Percentiles rank a stretch among this genome's conserved stretches.
phyloP scores from a whole-genome alignment of 805 yeast species.

The Ogataea methylovora region DNA sequence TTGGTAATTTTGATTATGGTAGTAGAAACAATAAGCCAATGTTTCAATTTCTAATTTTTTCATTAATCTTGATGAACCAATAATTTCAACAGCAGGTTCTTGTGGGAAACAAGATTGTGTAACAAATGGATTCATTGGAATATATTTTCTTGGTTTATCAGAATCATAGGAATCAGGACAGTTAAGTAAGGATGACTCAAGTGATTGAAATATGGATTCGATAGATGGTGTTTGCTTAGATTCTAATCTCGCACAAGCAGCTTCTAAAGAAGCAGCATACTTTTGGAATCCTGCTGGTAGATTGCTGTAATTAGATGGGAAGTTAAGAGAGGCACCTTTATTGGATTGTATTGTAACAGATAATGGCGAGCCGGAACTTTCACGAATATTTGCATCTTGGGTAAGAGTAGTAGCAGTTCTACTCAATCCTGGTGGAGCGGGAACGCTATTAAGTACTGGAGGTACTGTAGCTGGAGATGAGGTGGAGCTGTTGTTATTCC shows the following conservation, averaged over 20 bases:
- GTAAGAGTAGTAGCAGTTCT: not conserved
- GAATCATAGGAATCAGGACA: slow-evolving; percentile 94
- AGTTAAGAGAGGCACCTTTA: slow-evolving; percentile 7
- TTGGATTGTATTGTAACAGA: slow-evolving; percentile 3
- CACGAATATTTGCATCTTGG: slow-evolving; percentile 4
- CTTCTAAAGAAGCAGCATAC: slow-evolving; percentile 20
- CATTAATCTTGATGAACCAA: slow-evolving; percentile 53
- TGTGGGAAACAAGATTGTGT: slow-evolving; percentile 87
- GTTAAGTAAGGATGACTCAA: slow-evolving; percentile 74
- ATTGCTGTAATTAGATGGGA: slow-evolving; percentile 14
- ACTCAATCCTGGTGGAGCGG: slow-evolving; percentile 1
- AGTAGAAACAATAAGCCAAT: slow-evolving; percentile 86
- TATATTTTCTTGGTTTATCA: slow-evolving; percentile 68
- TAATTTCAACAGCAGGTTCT: slow-evolving; percentile 64
- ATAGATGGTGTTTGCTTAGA: slow-evolving; percentile 41
- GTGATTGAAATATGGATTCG: slow-evolving; percentile 43
- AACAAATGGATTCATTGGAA: slow-evolving; percentile 79
- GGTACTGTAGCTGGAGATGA: slow-evolving; percentile 2
- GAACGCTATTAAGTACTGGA: not conserved
- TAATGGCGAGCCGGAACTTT: slow-evolving; percentile 10
- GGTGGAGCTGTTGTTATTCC: slow-evolving; percentile 3
- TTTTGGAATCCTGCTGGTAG: slow-evolving; percentile 19
- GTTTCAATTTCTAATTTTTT: slow-evolving; percentile 80
- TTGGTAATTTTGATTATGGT: slow-evolving; percentile 35
- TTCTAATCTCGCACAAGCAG: slow-evolving; percentile 23